Base-by-base conservation (phyloP, 208 protist genomes). In the Leishmania tropica region DNA sequence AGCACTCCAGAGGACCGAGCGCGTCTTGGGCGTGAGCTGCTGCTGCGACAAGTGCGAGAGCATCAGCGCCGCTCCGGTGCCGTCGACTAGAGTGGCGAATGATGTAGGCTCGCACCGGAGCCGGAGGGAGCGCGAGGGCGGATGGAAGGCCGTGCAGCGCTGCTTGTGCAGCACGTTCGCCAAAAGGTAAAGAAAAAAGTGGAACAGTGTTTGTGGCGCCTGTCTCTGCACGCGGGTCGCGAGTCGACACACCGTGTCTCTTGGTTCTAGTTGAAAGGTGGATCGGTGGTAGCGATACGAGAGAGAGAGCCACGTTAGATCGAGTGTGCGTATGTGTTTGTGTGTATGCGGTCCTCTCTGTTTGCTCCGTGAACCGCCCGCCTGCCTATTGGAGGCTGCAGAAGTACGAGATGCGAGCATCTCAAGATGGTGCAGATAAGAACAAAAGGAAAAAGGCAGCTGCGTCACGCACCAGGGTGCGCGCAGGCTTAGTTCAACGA, bases 11-110 rank as follows among this genome's bases (percentile, higher is more conserved):
- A 82, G 28, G 83, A 86, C 11, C 78, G 83, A 2, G 74, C 64
- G 35, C 62, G 75, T 28, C 85, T 96, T 48, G 94, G 93, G 3
- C 85, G 88, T 15, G 90, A 95, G 72, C 78, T 97, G 75, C 84
- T 96, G 81, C 76, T 94, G 64, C 76, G 81, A 60, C 94, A 97
- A 80, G 51, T 89, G 58, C 71, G 79, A 17, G 80, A 88, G 15
- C 81, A 83, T 62, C 81, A 81, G 65, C 78, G 87, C 5, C 76
- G 80, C 21, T 35, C 58, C 17, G 42, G 76, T 45, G 37, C 19
- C 4, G 40, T 45, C 17, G 21, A 35, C 28, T 35, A 21, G 31
- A 19, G 35, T 31, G 67, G 35, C 21, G 11, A 68, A 68, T 19
- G 62, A 2, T 40, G 21, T 68, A 31, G 62, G 31, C 13, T 68